Conservation (phyloP, 2,329 filamentous ascomycete genomes). For the Hymenoscyphus albidus region DNA sequence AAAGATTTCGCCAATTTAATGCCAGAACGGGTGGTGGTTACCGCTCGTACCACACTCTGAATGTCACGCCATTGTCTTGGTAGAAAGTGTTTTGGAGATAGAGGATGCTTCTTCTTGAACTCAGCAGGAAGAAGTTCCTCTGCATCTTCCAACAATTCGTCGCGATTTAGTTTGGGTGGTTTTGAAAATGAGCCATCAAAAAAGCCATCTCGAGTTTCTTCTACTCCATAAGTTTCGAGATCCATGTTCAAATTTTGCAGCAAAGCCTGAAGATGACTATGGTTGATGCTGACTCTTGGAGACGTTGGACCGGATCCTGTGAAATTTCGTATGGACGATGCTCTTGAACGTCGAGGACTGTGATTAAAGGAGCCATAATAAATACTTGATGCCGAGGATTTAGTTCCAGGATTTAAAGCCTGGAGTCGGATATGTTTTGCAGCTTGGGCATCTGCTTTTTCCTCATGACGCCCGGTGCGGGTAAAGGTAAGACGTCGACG, state of each 20-base stretch:
- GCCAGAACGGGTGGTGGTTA: conserved; percentile 48
- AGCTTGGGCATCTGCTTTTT: conserved; percentile 22
- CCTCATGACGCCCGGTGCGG: conserved; percentile 11
- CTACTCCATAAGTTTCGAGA: conserved; percentile 41
- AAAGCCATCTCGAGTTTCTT: conserved; percentile 42
- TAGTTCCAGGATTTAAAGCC: conserved; percentile 21
- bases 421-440: conserved; percentile 31
- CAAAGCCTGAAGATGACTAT: conserved; percentile 32
- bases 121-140: conserved; percentile 44
- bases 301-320: conserved; percentile 27
- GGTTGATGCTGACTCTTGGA: conserved; percentile 31
- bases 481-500: conserved; percentile 20
- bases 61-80: conserved; percentile 46
- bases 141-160: conserved; percentile 41
- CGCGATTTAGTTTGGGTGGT: conserved; percentile 38
- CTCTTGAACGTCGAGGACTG: conserved; percentile 28
- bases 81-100: conserved; percentile 46
- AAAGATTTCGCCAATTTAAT: conserved; percentile 51
- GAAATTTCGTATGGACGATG: conserved; percentile 24
- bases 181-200: conserved; percentile 43
- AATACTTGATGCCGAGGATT: conserved; percentile 29
- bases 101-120: conserved; percentile 44
- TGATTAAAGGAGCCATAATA: conserved; percentile 35
- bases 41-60: conserved; percentile 38
- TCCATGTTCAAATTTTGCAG: conserved; percentile 36